Evolutionary conservation across 164 flowering plant genomes (phyloP).

Genomic region (Umbilicus rupestris): DNA sequence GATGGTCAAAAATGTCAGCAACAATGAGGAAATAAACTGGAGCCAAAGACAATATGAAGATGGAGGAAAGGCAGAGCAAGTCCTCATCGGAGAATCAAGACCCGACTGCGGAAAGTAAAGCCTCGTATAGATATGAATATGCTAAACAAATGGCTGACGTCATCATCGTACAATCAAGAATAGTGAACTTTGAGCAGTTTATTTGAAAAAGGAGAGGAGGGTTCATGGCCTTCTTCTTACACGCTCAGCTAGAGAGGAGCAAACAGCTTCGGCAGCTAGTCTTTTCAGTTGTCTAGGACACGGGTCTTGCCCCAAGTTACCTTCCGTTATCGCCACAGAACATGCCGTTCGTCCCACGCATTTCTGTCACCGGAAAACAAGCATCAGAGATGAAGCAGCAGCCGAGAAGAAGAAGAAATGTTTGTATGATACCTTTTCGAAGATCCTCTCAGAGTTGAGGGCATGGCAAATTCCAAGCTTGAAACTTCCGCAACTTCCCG

Average conservation of each 20-base stretch:
- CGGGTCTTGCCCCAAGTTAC: neutral
- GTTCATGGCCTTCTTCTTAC: neutral
- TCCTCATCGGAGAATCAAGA: no score
- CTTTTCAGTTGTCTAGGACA: neutral
- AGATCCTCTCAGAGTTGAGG: slow-evolving; percentile 12
- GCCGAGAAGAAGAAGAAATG: neutral
- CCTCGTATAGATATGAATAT: no score
- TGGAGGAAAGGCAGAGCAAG: no score
- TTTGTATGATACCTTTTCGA: neutral
- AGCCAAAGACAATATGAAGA: no score
- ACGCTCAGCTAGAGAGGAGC: neutral
- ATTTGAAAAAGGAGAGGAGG: no score
- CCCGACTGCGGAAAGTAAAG: no score
- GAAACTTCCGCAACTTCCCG: slow-evolving; percentile 48
- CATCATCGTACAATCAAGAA: no score
- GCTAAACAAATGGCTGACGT: no score
- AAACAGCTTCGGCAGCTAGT: neutral
- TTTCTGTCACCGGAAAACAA: slow-evolving; percentile 1
- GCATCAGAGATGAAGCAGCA: neutral
- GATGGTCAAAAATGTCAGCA: no score
- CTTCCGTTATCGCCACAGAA: slow-evolving; percentile 4
- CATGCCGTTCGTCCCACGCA: neutral
- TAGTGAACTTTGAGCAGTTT: no score
- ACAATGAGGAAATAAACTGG: no score
- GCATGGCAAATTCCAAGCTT: slow-evolving; percentile 45